These are phyloP conservation scores for Talaromyces sp. DNA, from an alignment of 2,329 filamentous ascomycete species.

Conservation along the genomic window DNA sequence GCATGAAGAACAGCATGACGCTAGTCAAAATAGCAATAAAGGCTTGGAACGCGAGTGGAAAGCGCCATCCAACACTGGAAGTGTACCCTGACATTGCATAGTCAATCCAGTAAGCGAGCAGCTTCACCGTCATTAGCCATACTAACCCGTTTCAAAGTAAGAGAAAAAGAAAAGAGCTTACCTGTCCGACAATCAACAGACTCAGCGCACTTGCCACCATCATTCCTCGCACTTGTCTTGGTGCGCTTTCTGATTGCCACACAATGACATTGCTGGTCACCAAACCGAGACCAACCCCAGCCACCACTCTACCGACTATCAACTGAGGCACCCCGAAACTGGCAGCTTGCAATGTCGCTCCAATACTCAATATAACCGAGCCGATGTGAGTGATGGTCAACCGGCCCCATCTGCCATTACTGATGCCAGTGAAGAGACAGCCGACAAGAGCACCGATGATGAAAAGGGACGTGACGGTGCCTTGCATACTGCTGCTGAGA, in stretches of 20 bases:
- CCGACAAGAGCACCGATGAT: conserved; percentile 54
- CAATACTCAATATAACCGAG: conserved; percentile 53
- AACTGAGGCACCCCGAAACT: conserved; percentile 48
- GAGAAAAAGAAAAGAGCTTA: neutral
- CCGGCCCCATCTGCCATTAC: conserved; percentile 57
- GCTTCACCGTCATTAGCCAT: neutral
- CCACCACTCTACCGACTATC: conserved; percentile 51
- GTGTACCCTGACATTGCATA: conserved; percentile 21
- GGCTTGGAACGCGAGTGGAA: conserved; percentile 14
- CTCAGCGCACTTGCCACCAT: conserved; percentile 15
- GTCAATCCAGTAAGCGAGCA: conserved; percentile 17
- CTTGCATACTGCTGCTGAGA: conserved; percentile 18
- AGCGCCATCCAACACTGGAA: conserved; percentile 22
- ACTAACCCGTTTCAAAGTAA: too few relatives aligned
- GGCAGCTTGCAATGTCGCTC: conserved; percentile 54
- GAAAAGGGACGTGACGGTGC: conserved; percentile 44
- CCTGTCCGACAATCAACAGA: conserved; percentile 20
- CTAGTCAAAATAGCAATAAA: conserved; percentile 16
- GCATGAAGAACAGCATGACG: conserved; percentile 15
- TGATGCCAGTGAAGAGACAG: conserved; percentile 42
- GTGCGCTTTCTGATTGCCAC: conserved; percentile 23
- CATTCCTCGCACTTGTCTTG: conserved; percentile 14
- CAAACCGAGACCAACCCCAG: conserved; percentile 42
- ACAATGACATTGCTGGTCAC: conserved; percentile 24
- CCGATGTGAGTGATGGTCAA: conserved; percentile 57